A percentile compares a stretch with the other conserved stretches of the same genome.
These are phyloP conservation scores for Barnettozyma populi DNA, from an alignment of 805 yeast species.

Conservation along the genomic window DNA sequence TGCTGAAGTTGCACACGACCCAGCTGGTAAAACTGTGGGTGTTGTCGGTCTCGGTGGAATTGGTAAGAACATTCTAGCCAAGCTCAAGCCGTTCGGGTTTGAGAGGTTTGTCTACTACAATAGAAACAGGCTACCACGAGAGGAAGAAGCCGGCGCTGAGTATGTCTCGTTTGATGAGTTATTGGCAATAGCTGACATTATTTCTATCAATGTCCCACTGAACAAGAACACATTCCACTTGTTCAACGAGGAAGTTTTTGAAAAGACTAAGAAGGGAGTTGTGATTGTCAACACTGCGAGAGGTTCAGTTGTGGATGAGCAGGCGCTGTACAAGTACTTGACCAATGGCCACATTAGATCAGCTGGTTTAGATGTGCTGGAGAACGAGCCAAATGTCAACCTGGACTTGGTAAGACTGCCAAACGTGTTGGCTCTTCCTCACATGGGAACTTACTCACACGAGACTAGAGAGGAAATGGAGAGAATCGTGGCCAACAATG, in stretches of 20 bases:
- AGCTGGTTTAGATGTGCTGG: constrained; percentile 74
- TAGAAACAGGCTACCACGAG: constrained; percentile 50
- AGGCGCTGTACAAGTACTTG: constrained; percentile 48
- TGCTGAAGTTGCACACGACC: constrained; percentile 65
- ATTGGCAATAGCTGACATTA: constrained; percentile 55
- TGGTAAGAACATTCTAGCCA: constrained; percentile 72
- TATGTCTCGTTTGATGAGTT: constrained; percentile 71
- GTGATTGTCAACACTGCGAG: constrained; percentile 82
- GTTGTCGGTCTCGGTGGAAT: constrained; percentile 90
- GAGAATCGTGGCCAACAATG: constrained; percentile 66
- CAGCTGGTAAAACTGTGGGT: constrained; percentile 71
- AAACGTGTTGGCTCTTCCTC: constrained; percentile 76
- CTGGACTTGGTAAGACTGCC: constrained; percentile 56
- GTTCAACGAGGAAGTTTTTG: constrained; percentile 53
- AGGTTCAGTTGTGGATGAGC: constrained; percentile 76
- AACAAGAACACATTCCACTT: constrained; percentile 66
- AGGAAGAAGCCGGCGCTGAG: constrained; percentile 62
- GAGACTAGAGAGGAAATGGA: constrained; percentile 83
- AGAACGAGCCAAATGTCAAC: constrained; percentile 67
- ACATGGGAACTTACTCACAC: constrained; percentile 76
- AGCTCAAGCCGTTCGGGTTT: constrained; percentile 75
- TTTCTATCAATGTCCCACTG: constrained; percentile 74
- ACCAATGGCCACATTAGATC: constrained; percentile 60
- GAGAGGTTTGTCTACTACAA: constrained; percentile 66
- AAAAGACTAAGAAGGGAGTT: constrained; percentile 73